Evolutionary conservation across 495 filamentous ascomycete genomes (phyloP).

Genomic region (Aspergillus affinis): DNA sequence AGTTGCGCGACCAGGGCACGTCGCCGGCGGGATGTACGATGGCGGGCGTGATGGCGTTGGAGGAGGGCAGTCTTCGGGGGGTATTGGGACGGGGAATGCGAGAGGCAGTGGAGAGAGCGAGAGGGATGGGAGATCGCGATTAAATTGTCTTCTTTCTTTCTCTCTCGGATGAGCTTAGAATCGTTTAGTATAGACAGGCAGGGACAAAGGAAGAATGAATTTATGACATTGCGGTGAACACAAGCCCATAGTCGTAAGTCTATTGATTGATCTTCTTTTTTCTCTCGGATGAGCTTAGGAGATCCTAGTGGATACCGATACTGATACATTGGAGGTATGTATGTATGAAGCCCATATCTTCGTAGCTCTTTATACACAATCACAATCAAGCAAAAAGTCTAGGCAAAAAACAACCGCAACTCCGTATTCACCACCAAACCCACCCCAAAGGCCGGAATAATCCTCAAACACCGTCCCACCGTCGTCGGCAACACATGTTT

Average conservation of each 20-base stretch:
- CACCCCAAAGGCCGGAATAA: conserved; percentile 40
- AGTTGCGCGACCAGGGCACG: conserved; percentile 41
- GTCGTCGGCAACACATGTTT: conserved; percentile 29
- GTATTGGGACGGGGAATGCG: conserved; percentile 38
- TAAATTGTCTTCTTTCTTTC: no score
- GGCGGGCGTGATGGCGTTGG: conserved; percentile 44
- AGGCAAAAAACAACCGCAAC: conserved; percentile 27
- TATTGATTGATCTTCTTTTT: no score
- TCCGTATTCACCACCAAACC: conserved; percentile 33
- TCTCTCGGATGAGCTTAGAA: no score
- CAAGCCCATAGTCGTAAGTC: no score
- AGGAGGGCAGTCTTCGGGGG: conserved; percentile 43
- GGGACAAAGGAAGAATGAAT: no score
- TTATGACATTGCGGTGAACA: no score
- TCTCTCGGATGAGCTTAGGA: no score
- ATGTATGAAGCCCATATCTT: no score
- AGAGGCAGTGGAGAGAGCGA: conserved; percentile 42
- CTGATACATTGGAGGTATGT: no score
- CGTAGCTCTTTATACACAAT: no score
- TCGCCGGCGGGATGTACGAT: conserved; percentile 47
- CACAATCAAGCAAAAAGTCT: conserved; percentile 1
- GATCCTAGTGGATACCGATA: no score
- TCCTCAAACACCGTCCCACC: conserved; percentile 29
- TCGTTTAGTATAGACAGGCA: no score
- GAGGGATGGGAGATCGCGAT: conserved; percentile 27